A percentile compares a stretch with the other conserved stretches of the same genome.
Conservation (phyloP, 2,329 filamentous ascomycete genomes). For the Nigrograna mackinnonii region DNA sequence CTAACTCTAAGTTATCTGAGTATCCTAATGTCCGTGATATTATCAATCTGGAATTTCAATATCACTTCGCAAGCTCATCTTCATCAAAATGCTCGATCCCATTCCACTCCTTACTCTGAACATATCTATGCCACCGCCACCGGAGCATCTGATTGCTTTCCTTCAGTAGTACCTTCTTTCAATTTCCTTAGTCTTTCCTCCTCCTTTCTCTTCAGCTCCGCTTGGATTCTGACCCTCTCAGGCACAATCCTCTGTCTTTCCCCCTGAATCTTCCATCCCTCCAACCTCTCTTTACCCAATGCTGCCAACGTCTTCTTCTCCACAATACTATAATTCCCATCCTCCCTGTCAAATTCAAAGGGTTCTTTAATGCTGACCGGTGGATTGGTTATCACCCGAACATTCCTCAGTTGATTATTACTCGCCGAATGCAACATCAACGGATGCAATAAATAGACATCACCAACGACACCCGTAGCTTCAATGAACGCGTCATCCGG, state of each 20-base stretch:
- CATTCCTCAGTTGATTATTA: constrained; percentile 51
- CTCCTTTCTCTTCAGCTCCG: constrained; percentile 55
- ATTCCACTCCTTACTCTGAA: background rate
- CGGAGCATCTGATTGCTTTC: constrained; percentile 11
- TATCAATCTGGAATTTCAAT: no score
- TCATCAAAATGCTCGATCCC: background rate
- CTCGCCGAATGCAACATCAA: constrained; percentile 63
- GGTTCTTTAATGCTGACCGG: constrained; percentile 57
- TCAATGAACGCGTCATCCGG: constrained; percentile 55
- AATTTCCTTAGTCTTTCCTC: constrained; percentile 48
- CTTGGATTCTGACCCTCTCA: constrained; percentile 51
- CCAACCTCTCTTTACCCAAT: constrained; percentile 52
- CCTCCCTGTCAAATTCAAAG: constrained; percentile 55
- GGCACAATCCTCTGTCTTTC: constrained; percentile 57
- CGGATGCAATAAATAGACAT: constrained; percentile 63
- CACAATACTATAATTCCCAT: constrained; percentile 58
- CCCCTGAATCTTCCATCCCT: constrained; percentile 57
- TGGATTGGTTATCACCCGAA: constrained; percentile 60
- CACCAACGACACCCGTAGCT: constrained; percentile 57
- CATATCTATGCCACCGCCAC: constrained; percentile 16
- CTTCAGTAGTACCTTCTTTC: constrained; percentile 20
- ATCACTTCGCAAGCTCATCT: no score
- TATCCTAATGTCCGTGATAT: no score
- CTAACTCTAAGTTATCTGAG: no score
- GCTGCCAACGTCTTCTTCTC: constrained; percentile 59